Evolutionary conservation across 2,329 filamentous ascomycete species (phyloP), one percentile per base, ranked within the genome.

Genomic region (Cryphonectria nitschkei): DNA sequence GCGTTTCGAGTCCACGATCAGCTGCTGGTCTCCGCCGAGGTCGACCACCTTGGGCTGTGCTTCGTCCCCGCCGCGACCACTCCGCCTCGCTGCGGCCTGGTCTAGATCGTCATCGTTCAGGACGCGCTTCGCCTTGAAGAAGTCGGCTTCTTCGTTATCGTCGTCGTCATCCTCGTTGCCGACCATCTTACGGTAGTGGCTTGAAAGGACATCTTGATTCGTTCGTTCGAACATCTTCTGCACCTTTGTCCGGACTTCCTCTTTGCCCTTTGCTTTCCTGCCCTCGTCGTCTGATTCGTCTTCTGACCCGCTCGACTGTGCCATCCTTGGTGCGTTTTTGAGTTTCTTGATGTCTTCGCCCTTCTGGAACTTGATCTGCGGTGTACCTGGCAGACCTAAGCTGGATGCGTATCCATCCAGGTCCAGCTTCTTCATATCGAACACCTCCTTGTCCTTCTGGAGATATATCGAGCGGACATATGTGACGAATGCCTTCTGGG

Each of bases 171-270:
- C 74, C 64, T 80, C 78, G 73, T 82, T 81, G 75, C 80, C 86
- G 72, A 98, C 90, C 74, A 99, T 87, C 78, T 95, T 97, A 72
- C 90, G 89, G 84, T 98, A 98, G 82, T 99, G 96, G 69, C 92
- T 90, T n/a, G 95, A 95, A 74, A 99, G 82, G 43, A 99, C 93
- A 78, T 98, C 95, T 81, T 98, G 95, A 81, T 99, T 99, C 76
- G 92, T 93, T 72, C 96, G 88, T 84, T 98, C 95, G 81, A 98
- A 98, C 96, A 99, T 98, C 76, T 94, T 92, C 81, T 99, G 94
- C 79, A 97, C 97, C 81, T 97, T 98, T 43, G 97, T 99, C 73
- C 94, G 89, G 26, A 97, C 93, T 76, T 90, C 88, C 14, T 86
- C 84, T 82, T 93, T 91, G 81, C 90, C 89, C 79, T 88, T 89